phyloP scores from a whole-genome alignment of 106 monocot genomes.

The Iris macrosiphon region DNA sequence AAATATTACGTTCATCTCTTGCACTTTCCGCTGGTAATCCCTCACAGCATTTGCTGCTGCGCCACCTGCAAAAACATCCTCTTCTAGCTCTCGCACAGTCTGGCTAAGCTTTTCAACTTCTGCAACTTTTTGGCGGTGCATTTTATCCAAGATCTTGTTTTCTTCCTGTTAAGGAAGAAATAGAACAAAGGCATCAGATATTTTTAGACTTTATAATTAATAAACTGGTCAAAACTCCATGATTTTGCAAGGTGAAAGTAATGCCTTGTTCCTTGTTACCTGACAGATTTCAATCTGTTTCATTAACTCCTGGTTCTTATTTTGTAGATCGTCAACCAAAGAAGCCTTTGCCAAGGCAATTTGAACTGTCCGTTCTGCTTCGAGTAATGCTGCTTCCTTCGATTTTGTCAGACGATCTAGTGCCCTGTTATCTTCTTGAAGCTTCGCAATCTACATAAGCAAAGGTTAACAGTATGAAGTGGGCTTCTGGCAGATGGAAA shows the following conservation, averaged over 20 bases:
- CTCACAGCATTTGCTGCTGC: constrained; percentile 98
- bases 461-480: neutral
- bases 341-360: constrained; percentile 89
- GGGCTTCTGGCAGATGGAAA: neutral
- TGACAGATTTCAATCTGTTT: constrained; percentile 99
- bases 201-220: too few relatives aligned
- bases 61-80: constrained; percentile 90
- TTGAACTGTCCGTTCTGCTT: constrained; percentile 87
- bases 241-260: too few relatives aligned
- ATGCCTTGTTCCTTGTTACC: constrained; percentile 17
- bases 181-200: neutral
- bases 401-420: constrained; percentile 94
- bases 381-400: constrained; percentile 89
- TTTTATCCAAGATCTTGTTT: constrained; percentile 91
- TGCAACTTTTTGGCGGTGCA: constrained; percentile 91
- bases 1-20: constrained; percentile 85
- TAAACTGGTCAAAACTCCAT: too few relatives aligned
- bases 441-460: constrained; percentile 66
- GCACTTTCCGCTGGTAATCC: constrained; percentile 95
- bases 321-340: constrained; percentile 93
- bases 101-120: constrained; percentile 97
- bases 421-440: constrained; percentile 88
- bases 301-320: constrained; percentile 90
- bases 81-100: constrained; percentile 90
- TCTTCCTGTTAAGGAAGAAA: constrained; percentile 51